Percentiles rank a stretch among this genome's conserved stretches.
Conservation (phyloP, 108 stramenopile genomes). For the Licmophora abbreviata region DNA sequence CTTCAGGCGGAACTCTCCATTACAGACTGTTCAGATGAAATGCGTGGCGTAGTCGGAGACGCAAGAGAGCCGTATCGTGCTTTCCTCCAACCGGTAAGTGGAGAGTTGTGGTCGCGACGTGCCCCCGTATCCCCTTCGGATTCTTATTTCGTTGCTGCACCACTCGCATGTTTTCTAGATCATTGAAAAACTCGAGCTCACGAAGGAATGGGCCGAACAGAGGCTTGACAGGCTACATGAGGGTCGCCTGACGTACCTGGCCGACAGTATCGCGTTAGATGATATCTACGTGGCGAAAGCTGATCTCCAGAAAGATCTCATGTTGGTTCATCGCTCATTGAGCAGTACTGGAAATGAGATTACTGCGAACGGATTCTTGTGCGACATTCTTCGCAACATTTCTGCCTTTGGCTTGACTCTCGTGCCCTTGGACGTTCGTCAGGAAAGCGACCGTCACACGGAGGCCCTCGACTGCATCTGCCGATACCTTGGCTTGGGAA, state of each 20-base stretch:
- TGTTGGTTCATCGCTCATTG: constrained; percentile 76
- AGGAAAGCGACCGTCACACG: constrained; percentile 88
- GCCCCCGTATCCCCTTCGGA: background rate
- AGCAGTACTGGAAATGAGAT: constrained; percentile 67
- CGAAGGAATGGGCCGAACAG: constrained; percentile 55
- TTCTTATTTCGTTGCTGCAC: background rate
- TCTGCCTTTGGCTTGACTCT: constrained; percentile 90
- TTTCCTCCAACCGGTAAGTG: constrained; percentile 33
- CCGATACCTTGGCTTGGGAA: constrained; percentile 84
- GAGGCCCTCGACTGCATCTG: constrained; percentile 93
- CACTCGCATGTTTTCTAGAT: constrained; percentile 12
- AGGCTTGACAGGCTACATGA: constrained; percentile 29
- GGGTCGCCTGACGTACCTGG: background rate
- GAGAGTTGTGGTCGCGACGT: background rate
- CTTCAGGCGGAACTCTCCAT: constrained; percentile 50
- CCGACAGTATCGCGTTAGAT: constrained; percentile 7
- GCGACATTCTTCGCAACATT: constrained; percentile 84
- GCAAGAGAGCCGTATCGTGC: constrained; percentile 64
- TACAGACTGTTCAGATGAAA: constrained; percentile 27
- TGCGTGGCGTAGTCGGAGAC: constrained; percentile 46
- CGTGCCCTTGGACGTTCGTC: constrained; percentile 88
- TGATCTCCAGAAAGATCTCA: constrained; percentile 75
- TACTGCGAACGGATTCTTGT: constrained; percentile 77
- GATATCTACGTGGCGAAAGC: constrained; percentile 56
- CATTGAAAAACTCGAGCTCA: constrained; percentile 44